Percentiles rank a stretch among this genome's conserved stretches.
Evolutionary conservation across 345 rosid genomes (phyloP).

Genomic region (Bretschneidera sinensis): DNA sequence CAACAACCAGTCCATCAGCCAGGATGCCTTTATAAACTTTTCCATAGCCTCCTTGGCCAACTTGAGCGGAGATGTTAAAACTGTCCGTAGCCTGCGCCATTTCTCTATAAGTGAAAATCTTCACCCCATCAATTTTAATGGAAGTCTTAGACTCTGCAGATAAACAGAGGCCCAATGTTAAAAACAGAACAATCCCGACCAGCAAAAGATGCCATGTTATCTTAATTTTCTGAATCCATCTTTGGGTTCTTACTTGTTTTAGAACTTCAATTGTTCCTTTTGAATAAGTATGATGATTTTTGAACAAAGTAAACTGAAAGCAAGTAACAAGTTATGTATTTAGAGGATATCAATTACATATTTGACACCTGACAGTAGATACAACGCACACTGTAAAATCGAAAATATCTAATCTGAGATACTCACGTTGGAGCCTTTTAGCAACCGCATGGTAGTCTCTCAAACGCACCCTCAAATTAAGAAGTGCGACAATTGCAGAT

Average conservation of each 20-base stretch:
- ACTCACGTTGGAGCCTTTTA: slow-evolving; percentile 56
- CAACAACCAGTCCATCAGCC: slow-evolving; percentile 66
- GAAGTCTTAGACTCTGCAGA: slow-evolving; percentile 53
- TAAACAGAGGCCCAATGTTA: slow-evolving; percentile 16
- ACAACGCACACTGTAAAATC: not conserved
- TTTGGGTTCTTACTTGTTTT: not conserved
- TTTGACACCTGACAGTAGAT: not conserved
- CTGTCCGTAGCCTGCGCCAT: slow-evolving; percentile 64
- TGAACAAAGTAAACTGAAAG: too few species aligned
- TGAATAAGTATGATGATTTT: too few species aligned
- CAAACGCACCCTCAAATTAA: slow-evolving; percentile 46
- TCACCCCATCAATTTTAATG: slow-evolving; percentile 70
- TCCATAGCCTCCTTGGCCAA: slow-evolving; percentile 97
- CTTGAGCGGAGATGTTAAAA: slow-evolving; percentile 56
- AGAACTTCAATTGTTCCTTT: too few species aligned
- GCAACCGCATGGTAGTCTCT: slow-evolving; percentile 40
- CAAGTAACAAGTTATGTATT: too few species aligned
- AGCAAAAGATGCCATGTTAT: not conserved
- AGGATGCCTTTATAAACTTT: slow-evolving; percentile 81
- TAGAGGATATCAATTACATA: too few species aligned
- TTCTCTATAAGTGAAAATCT: slow-evolving; percentile 64
- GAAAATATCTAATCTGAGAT: slow-evolving; percentile 10
- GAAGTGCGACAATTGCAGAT: slow-evolving; percentile 61
- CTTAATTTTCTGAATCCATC: not conserved
- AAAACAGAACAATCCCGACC: too few species aligned